A percentile compares a stretch with the other conserved stretches of the same genome.
Conservation (phyloP, 805 yeast species). For the Ogataea siamensis region DNA sequence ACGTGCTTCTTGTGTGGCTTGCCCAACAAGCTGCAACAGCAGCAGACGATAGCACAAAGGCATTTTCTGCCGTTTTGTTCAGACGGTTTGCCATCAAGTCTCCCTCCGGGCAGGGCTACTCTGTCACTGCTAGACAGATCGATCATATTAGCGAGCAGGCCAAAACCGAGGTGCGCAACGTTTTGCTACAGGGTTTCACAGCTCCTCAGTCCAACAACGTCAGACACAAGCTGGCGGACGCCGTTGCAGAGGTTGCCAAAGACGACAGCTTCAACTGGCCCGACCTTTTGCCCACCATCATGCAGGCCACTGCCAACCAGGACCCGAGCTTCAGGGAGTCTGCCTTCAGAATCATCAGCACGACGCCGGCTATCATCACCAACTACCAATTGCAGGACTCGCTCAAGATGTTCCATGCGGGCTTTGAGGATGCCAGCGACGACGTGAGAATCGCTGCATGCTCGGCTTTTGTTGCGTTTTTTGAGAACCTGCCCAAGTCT, state of each 20-base stretch:
- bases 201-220: conserved; percentile 68
- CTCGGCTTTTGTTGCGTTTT: conserved; percentile 87
- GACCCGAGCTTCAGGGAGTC: conserved; percentile 81
- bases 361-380: conserved; percentile 77
- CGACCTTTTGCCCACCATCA: conserved; percentile 70
- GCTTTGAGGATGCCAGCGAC: conserved; percentile 77
- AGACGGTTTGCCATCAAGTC: conserved; percentile 81
- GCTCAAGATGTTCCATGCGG: conserved; percentile 70
- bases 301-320: conserved; percentile 49
- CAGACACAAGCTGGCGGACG: conserved; percentile 91
- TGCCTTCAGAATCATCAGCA: conserved; percentile 82
- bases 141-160: conserved; percentile 64
- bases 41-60: conserved; percentile 53
- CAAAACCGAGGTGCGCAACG: conserved; percentile 57
- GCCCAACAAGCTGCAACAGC: conserved; percentile 76
- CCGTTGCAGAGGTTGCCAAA: conserved; percentile 87
- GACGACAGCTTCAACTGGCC: conserved; percentile 69
- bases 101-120: conserved; percentile 60
- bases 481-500: conserved; percentile 74
- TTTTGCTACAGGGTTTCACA: conserved; percentile 71
- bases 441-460: conserved; percentile 89
- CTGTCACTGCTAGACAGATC: conserved; percentile 73
- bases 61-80: conserved; percentile 84
- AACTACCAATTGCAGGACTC: conserved; percentile 41
- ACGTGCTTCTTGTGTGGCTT: conserved; percentile 67